These are phyloP conservation scores for Acanthamoeba triangularis DNA, from an alignment of 208 protist species.

Conservation along the genomic window DNA sequence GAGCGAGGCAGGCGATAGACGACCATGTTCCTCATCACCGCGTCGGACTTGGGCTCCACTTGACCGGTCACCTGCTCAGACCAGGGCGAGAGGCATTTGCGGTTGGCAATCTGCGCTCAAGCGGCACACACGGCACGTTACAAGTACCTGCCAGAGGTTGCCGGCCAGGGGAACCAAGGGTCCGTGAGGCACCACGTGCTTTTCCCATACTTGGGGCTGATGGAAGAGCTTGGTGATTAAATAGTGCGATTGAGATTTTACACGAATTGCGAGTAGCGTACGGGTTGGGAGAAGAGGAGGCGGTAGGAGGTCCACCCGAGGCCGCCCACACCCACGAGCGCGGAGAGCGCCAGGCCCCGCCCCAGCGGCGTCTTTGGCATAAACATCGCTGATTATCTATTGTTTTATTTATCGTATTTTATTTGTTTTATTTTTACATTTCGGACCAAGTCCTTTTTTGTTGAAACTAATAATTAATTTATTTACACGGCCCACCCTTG, in stretches of 20 bases:
- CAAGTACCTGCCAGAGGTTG: conserved; percentile 49
- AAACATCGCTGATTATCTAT: neutral
- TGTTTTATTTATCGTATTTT: neutral
- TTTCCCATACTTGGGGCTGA: conserved; percentile 22
- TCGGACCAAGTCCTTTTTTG: too few relatives aligned
- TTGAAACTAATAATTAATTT: too few relatives aligned
- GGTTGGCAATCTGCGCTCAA: neutral
- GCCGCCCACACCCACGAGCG: neutral
- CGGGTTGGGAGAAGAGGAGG: neutral
- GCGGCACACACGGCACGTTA: neutral
- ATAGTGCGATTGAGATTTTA: neutral
- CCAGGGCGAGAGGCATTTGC: neutral
- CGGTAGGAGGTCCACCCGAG: conserved; percentile 33
- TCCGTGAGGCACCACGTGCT: conserved; percentile 35
- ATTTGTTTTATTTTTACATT: neutral
- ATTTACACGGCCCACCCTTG: neutral
- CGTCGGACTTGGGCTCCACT: neutral
- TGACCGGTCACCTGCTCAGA: neutral
- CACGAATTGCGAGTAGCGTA: neutral
- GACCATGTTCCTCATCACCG: conserved; percentile 54
- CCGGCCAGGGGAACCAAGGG: neutral
- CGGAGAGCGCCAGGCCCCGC: neutral
- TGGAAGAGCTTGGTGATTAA: too few relatives aligned
- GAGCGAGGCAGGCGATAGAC: conserved; percentile 27
- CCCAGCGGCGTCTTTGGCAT: neutral